Conservation (phyloP, 2,329 filamentous ascomycete genomes). For the Karstenula rhodostoma region DNA sequence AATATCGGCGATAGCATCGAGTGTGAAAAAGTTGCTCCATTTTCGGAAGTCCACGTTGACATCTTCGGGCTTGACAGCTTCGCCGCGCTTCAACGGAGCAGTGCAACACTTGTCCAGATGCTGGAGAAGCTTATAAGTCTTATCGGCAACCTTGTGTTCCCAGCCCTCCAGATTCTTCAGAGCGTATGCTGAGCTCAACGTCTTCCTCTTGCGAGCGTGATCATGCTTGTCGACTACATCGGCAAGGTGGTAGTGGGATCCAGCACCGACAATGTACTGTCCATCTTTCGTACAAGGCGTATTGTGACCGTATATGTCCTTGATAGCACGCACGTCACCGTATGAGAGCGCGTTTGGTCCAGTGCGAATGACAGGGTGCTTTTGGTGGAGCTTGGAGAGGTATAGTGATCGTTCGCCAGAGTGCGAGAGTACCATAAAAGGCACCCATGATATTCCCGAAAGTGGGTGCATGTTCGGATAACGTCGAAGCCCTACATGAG, state of each 20-base stretch:
- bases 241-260: constrained; percentile 61
- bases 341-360: constrained; percentile 44
- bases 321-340: constrained; percentile 50
- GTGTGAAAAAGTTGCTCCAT: constrained; percentile 65
- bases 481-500: constrained; percentile 52
- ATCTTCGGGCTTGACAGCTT: constrained; percentile 46
- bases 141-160: constrained; percentile 65
- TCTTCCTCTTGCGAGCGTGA: constrained; percentile 61
- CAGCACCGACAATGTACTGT: constrained; percentile 56
- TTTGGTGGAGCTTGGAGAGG: constrained; percentile 57
- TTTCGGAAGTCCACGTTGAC: constrained; percentile 60
- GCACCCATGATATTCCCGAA: constrained; percentile 57
- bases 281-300: constrained; percentile 61
- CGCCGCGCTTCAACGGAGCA: constrained; percentile 36
- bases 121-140: constrained; percentile 55
- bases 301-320: constrained; percentile 62
- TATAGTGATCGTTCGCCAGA: constrained; percentile 55
- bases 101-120: constrained; percentile 56
- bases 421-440: constrained; percentile 58
- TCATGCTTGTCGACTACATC: constrained; percentile 62
- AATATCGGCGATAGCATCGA: constrained; percentile 66
- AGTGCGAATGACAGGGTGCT: constrained; percentile 52
- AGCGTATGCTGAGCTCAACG: constrained; percentile 61
- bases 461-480: constrained; percentile 58
- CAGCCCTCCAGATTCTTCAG: constrained; percentile 63